Evolutionary conservation across 1,284 basidiomycete species (phyloP), one percentile per base, ranked within the genome.

Genomic region (Ganoderma boninense): DNA sequence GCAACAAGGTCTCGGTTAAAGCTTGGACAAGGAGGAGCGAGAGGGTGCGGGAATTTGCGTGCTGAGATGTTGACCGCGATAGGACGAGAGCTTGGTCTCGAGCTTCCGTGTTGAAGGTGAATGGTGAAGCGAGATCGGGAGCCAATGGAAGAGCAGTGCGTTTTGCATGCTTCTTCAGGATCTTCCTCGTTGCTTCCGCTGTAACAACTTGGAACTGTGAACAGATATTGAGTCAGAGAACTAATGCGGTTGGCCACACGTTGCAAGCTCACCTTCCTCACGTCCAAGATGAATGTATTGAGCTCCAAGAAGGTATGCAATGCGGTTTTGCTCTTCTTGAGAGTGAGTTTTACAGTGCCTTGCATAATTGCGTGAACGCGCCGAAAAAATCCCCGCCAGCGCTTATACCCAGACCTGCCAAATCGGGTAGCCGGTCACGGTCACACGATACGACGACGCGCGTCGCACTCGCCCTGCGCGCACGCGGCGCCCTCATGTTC

Each of bases 101-200:
- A 43, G 69, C 54, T 16, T 70, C 57, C 38, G 61, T 46, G 10
- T 52, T 29, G 16, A 77, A 64, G 13, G 69, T 60, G 59, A 80
- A 78, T 0, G 76, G 77, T 11, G 77, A 78, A 14, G 76, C 66
- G 14, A 80, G 69, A 35, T 74, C 70, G 0, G 78, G 77, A 0
- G 87, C 85, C 20, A 88, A 79, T 0, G 90, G 89, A 4, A 94
- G 82, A 0, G 90, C 88, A 0, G 95, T 96, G 5, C 95, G 90
- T 80, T 98, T 98, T 38, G 95, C 89, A 79, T 98, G 97, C 80
- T 98, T 98, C 86, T 98, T 98, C 71, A 98, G 88, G 71, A 96
- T 96, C 82, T 96, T 96, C 59, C 94, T 89, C 1, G 90, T 92
- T 1, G 97, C 97, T 80, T 98, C 96, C 8, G 94, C 87, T 75